Percentiles rank a stretch among this genome's conserved stretches.
phyloP scores from a whole-genome alignment of 2,329 filamentous ascomycete genomes.

The Alternaria dauci region DNA sequence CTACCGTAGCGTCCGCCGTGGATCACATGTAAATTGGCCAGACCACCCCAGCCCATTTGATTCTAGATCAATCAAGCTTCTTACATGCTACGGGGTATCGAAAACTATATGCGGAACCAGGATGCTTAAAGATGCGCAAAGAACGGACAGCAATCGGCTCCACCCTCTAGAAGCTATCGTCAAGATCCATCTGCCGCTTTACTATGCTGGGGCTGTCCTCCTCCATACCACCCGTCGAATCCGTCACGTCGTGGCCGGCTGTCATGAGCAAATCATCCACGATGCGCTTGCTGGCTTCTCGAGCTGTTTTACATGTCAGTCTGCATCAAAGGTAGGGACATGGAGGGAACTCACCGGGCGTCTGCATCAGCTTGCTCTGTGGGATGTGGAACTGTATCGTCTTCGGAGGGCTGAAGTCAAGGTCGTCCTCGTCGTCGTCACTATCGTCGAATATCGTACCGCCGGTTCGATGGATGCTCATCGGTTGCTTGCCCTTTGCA shows the following conservation, averaged over 20 bases:
- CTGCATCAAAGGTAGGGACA: too few species aligned
- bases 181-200: conserved; percentile 54
- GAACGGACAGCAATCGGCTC: background rate
- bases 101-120: conserved; percentile 1
- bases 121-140: background rate
- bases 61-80: conserved; percentile 5
- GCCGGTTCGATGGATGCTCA: conserved; percentile 60
- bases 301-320: conserved; percentile 59
- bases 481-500: conserved; percentile 48
- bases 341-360: conserved; percentile 68
- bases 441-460: conserved; percentile 73
- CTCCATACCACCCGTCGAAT: conserved; percentile 53
- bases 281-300: conserved; percentile 81
- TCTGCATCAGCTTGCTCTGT: conserved; percentile 79
- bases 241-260: conserved; percentile 69
- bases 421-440: conserved; percentile 67
- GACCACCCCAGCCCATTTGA: conserved; percentile 11
- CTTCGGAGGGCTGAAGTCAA: conserved; percentile 86
- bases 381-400: conserved; percentile 87
- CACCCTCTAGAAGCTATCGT: conserved; percentile 56
- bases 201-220: conserved; percentile 60
- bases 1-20: conserved; percentile 14
- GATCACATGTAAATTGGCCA: conserved; percentile 14
- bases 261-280: conserved; percentile 81
- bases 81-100: conserved; percentile 18